Evolutionary conservation across 805 yeast genomes (phyloP), one percentile per base, ranked within the genome.

Genomic region (Ogataea haglerorum): DNA sequence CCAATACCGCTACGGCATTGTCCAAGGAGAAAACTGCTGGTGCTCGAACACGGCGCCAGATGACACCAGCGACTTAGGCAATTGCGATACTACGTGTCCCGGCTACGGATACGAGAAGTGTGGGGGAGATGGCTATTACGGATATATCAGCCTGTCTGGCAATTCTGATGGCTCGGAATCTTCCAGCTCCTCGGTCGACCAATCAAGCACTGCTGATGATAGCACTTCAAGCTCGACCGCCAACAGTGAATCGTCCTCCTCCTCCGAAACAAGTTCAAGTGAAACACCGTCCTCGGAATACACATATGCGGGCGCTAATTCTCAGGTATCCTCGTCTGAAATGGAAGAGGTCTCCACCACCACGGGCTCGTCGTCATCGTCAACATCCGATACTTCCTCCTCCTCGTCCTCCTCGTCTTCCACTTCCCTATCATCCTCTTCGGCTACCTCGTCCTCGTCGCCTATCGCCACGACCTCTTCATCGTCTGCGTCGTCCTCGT

Each of bases 1-100:
- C 3, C 69, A 67, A 3, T 63, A 57, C 43, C 56, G 65, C 5
- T 72, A 68, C 36, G 80, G 73, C 12, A 66, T 76, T 9, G 60
- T 75, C n/a, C 75, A 68, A 49, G 60, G 59, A 5, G 35, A 56
- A 10, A 22, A 56, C 30, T 76, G 82, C 47, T 75, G 76, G 74
- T 76, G 81, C 50, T 63, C 77, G 5, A 61, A 73, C 47, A 42
- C 56, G 14, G 54, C 68, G 10, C 79, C 80, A 5, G 30, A 37
- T 7, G 48, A 56, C 13, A 66, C 79, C 0, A 65, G 64, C 0
- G 46, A 52, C 21, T 28, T 64, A 9, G 40, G 54, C n/a, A 46
- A 61, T 21, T 75, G 80, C 56, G 46, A 51, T 18, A 31, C 17
- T 17, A 47, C 54, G 2, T 75, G 80, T 56, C 78, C 78, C 4